Evolutionary conservation across 306 rosid genomes (phyloP).

Genomic region (Trifolium fragiferum): DNA sequence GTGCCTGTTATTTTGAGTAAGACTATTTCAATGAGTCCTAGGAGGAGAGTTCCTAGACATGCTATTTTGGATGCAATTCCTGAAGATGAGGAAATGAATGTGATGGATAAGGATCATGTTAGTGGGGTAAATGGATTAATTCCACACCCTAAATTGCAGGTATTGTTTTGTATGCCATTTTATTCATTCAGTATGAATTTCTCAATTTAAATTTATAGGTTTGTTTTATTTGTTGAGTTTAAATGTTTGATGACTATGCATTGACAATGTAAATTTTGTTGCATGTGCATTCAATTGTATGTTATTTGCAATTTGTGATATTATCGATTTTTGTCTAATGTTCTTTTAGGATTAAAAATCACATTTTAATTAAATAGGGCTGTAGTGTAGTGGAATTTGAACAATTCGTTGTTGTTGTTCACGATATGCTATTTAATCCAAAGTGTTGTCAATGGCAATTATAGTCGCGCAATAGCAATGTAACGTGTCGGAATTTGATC

Average conservation of each 20-base stretch:
- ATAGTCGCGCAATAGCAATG: not conserved
- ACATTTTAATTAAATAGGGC: not conserved
- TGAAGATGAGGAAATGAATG: slow-evolving; percentile 72
- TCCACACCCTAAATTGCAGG: slow-evolving; percentile 63
- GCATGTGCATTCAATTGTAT: not conserved
- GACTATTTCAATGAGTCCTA: slow-evolving; percentile 73
- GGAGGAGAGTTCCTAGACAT: slow-evolving; percentile 65
- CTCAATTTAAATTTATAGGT: not conserved
- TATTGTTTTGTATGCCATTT: slow-evolving; percentile 10
- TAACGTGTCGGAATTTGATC: not conserved
- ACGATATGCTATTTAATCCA: not conserved
- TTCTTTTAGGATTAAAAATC: not conserved
- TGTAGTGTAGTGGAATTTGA: not conserved
- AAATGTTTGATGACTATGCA: not conserved
- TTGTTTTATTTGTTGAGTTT: not conserved
- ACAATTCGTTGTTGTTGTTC: not conserved
- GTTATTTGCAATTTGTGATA: not conserved
- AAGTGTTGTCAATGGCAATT: not conserved
- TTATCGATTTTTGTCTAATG: not conserved
- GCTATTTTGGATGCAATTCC: slow-evolving; percentile 77
- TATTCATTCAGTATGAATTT: not conserved
- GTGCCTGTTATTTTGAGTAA: slow-evolving; percentile 77
- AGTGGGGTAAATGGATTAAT: slow-evolving; percentile 44
- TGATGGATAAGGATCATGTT: slow-evolving; percentile 56
- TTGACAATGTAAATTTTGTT: not conserved